Base-by-base conservation (phyloP, 2,329 filamentous ascomycete genomes). In the Hymenoscyphus occultus region DNA sequence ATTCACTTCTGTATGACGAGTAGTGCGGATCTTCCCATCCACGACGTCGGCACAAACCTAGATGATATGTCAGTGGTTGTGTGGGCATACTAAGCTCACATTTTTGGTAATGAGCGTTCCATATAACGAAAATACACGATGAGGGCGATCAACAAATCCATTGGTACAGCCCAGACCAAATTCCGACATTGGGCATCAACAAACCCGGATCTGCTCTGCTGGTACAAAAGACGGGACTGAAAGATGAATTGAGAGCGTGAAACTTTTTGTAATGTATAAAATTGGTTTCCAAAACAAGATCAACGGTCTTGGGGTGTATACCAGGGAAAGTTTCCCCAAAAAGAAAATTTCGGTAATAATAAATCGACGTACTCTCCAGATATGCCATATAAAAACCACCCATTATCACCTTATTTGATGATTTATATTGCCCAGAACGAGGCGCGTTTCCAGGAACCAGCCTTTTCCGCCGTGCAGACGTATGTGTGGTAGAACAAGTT, bases 1-100 rank as follows among this genome's bases (percentile, higher is more conserved):
- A 86, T 70, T 83, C 80, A 74, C 88, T 88, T 72, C 84, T 85
- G 83, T 90, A 92, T 74, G 89, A 89, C 79, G 95, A 90, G 83
- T 96, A 98, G 76, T 87, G 84, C 74, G 94, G 94, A 77, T 96
- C 92, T 72, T 87, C 88, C 94, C 94, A 98, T 79, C 92, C 91
- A 78, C 94, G 92, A 73, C 94, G 92, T 77, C 91, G 90, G 84
- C 94, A 98, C 75, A 97, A 89, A 80, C 93, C 94, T 98, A 77
- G 80, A 40, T 39, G 51, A 56, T 51, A 65, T 67, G 71, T 75
- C 60, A 75, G 73, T 69, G 67, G 62, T 65, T 65, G 42, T 65
- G 67, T 59, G 28, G 59, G 65, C 39, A 61, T 54, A 28, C 22
- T 54, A 28, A 28, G 48, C n/a, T 54, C 48, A 54, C 19, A 28